Evolutionary conservation across 2,329 filamentous ascomycete species (phyloP).

Genomic region (Lachnellula suecica): DNA sequence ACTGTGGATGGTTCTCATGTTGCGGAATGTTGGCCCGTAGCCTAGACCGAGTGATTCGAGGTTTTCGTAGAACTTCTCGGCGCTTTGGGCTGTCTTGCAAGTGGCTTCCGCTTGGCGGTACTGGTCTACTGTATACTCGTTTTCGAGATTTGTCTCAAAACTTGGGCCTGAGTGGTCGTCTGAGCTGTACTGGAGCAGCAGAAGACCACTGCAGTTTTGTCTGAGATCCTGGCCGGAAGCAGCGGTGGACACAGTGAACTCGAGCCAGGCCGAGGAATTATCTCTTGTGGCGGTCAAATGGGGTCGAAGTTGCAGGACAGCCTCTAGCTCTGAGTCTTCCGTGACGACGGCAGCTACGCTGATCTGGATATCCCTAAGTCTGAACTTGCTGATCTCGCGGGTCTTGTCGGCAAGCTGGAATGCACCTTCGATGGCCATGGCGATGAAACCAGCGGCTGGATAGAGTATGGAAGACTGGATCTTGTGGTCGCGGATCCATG

Average conservation of each 20-base stretch:
- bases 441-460: slow-evolving; percentile 30
- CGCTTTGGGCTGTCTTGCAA: background rate
- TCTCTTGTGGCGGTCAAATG: background rate
- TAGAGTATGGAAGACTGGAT: slow-evolving; percentile 25
- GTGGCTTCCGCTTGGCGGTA: background rate
- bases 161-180: too few species aligned
- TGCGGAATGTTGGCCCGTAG: slow-evolving; percentile 46
- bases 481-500: slow-evolving; percentile 31
- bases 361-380: slow-evolving; percentile 22
- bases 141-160: background rate
- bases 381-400: background rate
- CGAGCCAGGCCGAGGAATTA: background rate
- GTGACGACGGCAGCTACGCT: background rate
- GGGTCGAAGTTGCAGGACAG: background rate
- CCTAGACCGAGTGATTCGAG: slow-evolving; percentile 39
- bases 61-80: background rate
- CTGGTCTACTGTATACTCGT: background rate
- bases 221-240: background rate
- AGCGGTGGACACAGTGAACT: background rate
- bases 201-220: background rate
- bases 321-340: background rate
- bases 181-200: background rate
- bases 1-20: background rate
- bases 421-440: slow-evolving; percentile 28
- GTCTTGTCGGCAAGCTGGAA: slow-evolving; percentile 12